Evolutionary conservation across 495 filamentous ascomycete species (phyloP), one percentile per base, ranked within the genome.

Genomic region (Penicillium lagena): DNA sequence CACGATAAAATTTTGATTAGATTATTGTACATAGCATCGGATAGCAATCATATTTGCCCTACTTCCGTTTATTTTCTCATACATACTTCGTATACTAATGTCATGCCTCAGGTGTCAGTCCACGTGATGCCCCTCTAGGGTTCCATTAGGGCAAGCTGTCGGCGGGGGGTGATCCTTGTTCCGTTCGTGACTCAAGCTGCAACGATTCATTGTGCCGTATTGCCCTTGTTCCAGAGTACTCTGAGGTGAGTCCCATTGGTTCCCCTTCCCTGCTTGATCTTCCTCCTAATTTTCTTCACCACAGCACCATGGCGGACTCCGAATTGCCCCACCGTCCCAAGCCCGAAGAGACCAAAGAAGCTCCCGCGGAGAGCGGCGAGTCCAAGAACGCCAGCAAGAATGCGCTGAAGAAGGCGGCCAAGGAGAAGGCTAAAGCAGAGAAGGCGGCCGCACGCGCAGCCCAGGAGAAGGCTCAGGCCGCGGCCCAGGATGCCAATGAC

Each of bases 371-470:
- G 46, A 67, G 59, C 35, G 63, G 54, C 38, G 67, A 59, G 29
- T 59, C 51, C 39, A 70, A 66, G 56, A 64, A 56, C 42, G 71
- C 76, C 12, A 82, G 79, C 55, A 84, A 84, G 66, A 82, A 70
- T 49, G 81, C 81, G 10, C 46, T 78, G 56, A 85, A 84, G 66
- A 85, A 85, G 60, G 76, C 77, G 8, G 76, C 73, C 33, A 86
- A 85, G 63, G 81, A 84, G 27, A 80, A 79, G 60, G 78, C 79
- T 42, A 85, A 85, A 70, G 80, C 75, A 9, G 76, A 79, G 60
- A 79, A 79, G 60, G 76, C 76, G 31, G 76, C 76, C 22, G 70
- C 68, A 28, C 69, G 74, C n/a, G 70, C 67, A 37, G 72, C 73
- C 14, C 70, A 77, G 50, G 73, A 78, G 54, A 63, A 71, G 56